A percentile compares a stretch with the other conserved stretches of the same genome.
phyloP scores from a whole-genome alignment of 306 rosid species.

The Adenanthera pavonina region DNA sequence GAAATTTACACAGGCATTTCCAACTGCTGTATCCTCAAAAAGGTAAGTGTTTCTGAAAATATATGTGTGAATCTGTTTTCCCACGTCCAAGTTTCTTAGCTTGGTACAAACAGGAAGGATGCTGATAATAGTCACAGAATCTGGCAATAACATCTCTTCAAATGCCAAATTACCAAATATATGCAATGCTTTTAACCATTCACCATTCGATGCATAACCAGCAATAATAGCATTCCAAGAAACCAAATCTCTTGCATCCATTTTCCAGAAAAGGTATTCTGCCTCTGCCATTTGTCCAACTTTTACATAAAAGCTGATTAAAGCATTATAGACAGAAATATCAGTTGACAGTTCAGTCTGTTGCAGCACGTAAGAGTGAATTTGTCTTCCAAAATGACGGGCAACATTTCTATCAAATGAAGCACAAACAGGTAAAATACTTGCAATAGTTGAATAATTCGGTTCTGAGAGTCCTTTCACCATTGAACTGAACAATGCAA shows the following conservation, averaged over 20 bases:
- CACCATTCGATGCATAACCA: slow-evolving; percentile 69
- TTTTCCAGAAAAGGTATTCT: slow-evolving; percentile 61
- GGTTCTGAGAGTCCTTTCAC: slow-evolving; percentile 60
- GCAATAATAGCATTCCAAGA: slow-evolving; percentile 90
- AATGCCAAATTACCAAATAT: slow-evolving; percentile 57
- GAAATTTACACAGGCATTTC: slow-evolving; percentile 80
- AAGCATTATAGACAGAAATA: slow-evolving; percentile 75
- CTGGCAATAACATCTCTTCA: slow-evolving; percentile 48
- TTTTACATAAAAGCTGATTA: slow-evolving; percentile 76
- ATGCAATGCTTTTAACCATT: slow-evolving; percentile 78
- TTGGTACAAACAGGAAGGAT: slow-evolving; percentile 77
- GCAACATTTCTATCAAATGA: slow-evolving; percentile 53
- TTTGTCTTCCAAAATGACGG: slow-evolving; percentile 63
- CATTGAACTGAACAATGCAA: slow-evolving; percentile 63
- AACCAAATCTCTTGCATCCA: slow-evolving; percentile 80
- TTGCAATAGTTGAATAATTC: slow-evolving; percentile 75
- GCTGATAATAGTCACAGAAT: slow-evolving; percentile 78
- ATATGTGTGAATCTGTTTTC: slow-evolving; percentile 77
- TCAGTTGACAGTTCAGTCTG: slow-evolving; percentile 60
- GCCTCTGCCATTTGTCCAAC: slow-evolving; percentile 66
- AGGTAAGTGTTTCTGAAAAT: slow-evolving; percentile 58
- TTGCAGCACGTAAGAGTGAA: slow-evolving; percentile 68
- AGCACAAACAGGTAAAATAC: slow-evolving; percentile 74
- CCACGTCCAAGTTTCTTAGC: slow-evolving; percentile 51
- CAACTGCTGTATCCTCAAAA: slow-evolving; percentile 57